A percentile compares a stretch with the other conserved stretches of the same genome.
phyloP scores from a whole-genome alignment of 768 basidiomycete species.

The Phaeotremella fagi region DNA sequence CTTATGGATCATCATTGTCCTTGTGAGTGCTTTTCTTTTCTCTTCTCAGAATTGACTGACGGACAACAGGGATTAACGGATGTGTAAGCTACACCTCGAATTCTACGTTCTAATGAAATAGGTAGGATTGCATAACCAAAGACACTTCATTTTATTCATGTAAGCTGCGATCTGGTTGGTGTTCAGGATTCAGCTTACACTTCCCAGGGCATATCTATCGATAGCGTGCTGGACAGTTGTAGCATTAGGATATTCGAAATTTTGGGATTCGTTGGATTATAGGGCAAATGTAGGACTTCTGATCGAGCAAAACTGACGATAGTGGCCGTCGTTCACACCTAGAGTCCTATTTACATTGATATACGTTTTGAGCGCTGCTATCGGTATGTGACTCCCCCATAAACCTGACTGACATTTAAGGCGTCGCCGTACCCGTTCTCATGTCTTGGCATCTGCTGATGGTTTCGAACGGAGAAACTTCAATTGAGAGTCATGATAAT shows the following conservation, averaged over 20 bases:
- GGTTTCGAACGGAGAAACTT: conserved; percentile 70
- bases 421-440: conserved; percentile 42
- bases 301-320: neutral
- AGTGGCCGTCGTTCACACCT: conserved; percentile 62
- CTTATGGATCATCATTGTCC: conserved; percentile 50
- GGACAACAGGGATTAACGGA: conserved; percentile 87
- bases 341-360: conserved; percentile 64
- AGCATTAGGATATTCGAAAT: conserved; percentile 60
- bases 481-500: conserved; percentile 85
- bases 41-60: conserved; percentile 1
- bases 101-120: conserved; percentile 8
- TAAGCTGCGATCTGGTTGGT: conserved; percentile 48
- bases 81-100: conserved; percentile 55
- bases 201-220: conserved; percentile 69
- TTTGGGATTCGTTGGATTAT: conserved; percentile 58
- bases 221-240: conserved; percentile 62
- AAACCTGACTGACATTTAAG: conserved; percentile 9
- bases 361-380: conserved; percentile 69
- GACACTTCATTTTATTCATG: conserved; percentile 95
- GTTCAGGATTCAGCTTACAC: neutral
- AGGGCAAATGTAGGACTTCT: conserved; percentile 24
- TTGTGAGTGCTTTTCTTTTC: conserved; percentile 36
- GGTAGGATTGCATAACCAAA: conserved; percentile 86
- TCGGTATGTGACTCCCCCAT: conserved; percentile 57
- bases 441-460: conserved; percentile 54